These are phyloP conservation scores for Truncatella angustata DNA, from an alignment of 2,329 filamentous ascomycete genomes.

Conservation along the genomic window DNA sequence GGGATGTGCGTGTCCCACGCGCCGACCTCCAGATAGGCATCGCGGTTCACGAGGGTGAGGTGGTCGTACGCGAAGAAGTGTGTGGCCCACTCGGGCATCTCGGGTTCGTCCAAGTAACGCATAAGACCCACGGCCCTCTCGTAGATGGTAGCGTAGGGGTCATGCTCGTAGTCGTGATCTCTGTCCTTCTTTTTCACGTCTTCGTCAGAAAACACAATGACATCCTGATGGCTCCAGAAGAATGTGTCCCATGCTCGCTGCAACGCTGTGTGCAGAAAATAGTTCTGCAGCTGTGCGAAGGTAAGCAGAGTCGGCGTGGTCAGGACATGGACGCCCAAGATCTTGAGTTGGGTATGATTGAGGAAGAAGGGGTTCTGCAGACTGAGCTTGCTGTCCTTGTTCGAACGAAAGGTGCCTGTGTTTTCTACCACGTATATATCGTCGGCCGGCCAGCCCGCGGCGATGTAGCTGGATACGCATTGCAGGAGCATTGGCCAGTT, in stretches of 20 bases:
- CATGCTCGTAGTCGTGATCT: constrained; percentile 32
- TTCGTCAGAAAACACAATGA: constrained; percentile 41
- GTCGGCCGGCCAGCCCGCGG: constrained; percentile 51
- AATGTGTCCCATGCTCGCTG: constrained; percentile 41
- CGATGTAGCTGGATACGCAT: constrained; percentile 51
- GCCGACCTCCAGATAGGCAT: constrained; percentile 39
- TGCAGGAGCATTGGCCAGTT: constrained; percentile 53
- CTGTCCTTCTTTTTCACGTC: constrained; percentile 33
- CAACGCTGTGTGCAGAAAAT: constrained; percentile 39
- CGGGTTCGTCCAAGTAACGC: constrained; percentile 29
- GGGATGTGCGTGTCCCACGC: constrained; percentile 50
- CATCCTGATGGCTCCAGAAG: constrained; percentile 51
- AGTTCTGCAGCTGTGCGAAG: constrained; percentile 51
- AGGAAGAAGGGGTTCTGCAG: constrained; percentile 54
- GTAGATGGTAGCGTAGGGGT: constrained; percentile 32
- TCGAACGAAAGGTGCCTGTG: constrained; percentile 50
- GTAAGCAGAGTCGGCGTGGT: constrained; percentile 44
- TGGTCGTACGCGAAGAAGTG: constrained; percentile 50
- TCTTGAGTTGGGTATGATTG: constrained; percentile 45
- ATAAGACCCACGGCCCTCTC: constrained; percentile 30
- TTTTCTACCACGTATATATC: constrained; percentile 57
- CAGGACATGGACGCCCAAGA: constrained; percentile 49
- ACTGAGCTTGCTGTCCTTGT: constrained; percentile 39
- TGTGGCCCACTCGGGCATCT: constrained; percentile 41
- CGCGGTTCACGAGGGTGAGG: constrained; percentile 46